These are phyloP conservation scores for Camillea tinctor DNA, from an alignment of 2,329 filamentous ascomycete genomes.

Conservation along the genomic window DNA sequence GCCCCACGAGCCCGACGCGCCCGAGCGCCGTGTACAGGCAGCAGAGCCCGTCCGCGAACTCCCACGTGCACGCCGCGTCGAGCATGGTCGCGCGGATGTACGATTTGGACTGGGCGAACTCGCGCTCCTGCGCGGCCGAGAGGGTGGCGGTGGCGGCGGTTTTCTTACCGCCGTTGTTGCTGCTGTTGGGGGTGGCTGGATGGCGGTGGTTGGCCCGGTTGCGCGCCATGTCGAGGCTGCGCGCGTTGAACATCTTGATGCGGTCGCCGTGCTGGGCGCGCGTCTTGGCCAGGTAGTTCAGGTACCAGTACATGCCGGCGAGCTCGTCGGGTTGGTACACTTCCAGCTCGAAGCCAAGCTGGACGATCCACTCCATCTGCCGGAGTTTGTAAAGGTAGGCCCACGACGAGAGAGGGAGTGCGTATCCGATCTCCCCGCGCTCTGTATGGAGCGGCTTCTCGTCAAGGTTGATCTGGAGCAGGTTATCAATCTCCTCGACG, in stretches of 20 bases:
- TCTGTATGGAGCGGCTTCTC: constrained; percentile 57
- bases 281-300: constrained; percentile 70
- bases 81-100: constrained; percentile 61
- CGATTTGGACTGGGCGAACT: constrained; percentile 49
- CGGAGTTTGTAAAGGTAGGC: constrained; percentile 85
- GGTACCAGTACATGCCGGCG: constrained; percentile 86
- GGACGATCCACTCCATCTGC: constrained; percentile 81
- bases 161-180: constrained; percentile 9
- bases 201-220: constrained; percentile 15
- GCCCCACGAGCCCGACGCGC: constrained; percentile 54
- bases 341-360: constrained; percentile 91
- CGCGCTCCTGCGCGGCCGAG: constrained; percentile 36
- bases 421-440: constrained; percentile 46
- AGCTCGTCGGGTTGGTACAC: constrained; percentile 86
- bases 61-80: constrained; percentile 62
- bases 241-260: constrained; percentile 64
- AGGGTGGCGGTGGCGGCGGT: constrained; percentile 12
- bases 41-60: constrained; percentile 53
- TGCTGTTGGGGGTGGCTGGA: background rate
- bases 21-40: constrained; percentile 66
- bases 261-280: constrained; percentile 69
- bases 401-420: constrained; percentile 83
- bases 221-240: constrained; percentile 26
- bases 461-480: constrained; percentile 59
- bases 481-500: constrained; percentile 72